These are phyloP conservation scores for Quaeritorhiza haematococci DNA, from an alignment of 371 early-diverging fungal genomes.

Conservation along the genomic window DNA sequence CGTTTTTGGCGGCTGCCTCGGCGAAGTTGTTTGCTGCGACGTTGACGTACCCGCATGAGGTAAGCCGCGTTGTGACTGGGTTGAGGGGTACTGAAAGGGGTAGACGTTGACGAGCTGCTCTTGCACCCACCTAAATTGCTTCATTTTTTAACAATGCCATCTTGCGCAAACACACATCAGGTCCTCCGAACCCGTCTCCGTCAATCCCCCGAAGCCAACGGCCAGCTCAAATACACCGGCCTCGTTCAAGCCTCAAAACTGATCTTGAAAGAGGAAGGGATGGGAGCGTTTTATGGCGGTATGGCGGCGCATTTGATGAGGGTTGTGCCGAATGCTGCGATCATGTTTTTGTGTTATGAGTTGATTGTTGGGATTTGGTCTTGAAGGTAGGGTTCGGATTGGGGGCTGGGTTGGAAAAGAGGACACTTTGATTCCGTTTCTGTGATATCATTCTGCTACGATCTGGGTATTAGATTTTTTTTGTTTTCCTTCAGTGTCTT, in stretches of 20 bases:
- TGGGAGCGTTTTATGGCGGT: conserved; percentile 86
- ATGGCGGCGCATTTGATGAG: conserved; percentile 91
- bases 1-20: conserved; percentile 74
- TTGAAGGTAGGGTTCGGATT: too few relatives aligned
- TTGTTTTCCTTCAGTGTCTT: too few relatives aligned
- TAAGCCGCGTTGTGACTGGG: conserved; percentile 4
- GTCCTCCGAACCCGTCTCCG: conserved; percentile 83
- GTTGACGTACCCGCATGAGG: conserved; percentile 69
- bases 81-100: not conserved
- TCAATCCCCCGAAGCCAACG: conserved; percentile 56
- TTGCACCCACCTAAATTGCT: conserved; percentile 47
- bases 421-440: too few relatives aligned
- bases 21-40: conserved; percentile 87
- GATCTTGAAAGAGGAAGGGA: conserved; percentile 80
- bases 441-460: too few relatives aligned
- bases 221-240: conserved; percentile 67
- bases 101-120: too few relatives aligned
- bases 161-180: too few relatives aligned
- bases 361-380: too few relatives aligned
- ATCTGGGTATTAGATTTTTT: too few relatives aligned
- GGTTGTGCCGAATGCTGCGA: conserved; percentile 93
- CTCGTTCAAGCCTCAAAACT: conserved; percentile 64
- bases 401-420: too few relatives aligned
- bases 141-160: not conserved
- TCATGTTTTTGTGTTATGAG: conserved; percentile 92